A percentile compares a stretch with the other conserved stretches of the same genome.
phyloP scores from a whole-genome alignment of 2,329 filamentous ascomycete species.

The Stagonosporopsis cucurbitacearum region DNA sequence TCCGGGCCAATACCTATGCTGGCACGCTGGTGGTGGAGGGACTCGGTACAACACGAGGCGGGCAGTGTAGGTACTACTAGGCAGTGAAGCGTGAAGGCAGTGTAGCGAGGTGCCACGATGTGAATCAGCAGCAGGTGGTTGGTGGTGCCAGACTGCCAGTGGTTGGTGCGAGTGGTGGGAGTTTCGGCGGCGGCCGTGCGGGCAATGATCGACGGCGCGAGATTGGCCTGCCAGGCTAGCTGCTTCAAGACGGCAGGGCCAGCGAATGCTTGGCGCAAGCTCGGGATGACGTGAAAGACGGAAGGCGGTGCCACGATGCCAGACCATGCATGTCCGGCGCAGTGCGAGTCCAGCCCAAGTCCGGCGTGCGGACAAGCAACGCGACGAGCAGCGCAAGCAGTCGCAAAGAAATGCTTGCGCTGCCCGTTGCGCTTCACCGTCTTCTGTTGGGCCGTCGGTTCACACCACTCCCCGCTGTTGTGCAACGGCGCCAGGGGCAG shows the following conservation, averaged over 20 bases:
- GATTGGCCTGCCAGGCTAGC: not conserved
- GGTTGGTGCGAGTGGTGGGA: no score
- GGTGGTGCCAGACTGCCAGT: constrained; percentile 6
- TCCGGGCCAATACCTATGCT: constrained; percentile 16
- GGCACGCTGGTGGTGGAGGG: constrained; percentile 1
- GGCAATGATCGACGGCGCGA: constrained; percentile 1
- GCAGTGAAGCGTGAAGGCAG: no score
- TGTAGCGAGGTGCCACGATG: not conserved
- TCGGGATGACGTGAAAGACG: constrained; percentile 18
- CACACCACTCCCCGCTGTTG: constrained; percentile 13
- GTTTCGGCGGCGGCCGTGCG: constrained; percentile 16
- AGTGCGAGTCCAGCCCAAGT: constrained; percentile 2
- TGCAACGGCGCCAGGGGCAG: constrained; percentile 23
- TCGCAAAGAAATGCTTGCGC: constrained; percentile 14
- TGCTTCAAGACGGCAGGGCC: constrained; percentile 6
- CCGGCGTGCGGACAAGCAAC: constrained; percentile 10
- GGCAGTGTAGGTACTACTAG: constrained; percentile 13
- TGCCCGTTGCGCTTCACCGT: not conserved
- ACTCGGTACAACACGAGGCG: constrained; percentile 1
- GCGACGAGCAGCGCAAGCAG: not conserved
- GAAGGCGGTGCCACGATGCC: no score
- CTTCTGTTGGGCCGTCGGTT: not conserved
- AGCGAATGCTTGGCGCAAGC: not conserved
- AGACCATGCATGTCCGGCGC: not conserved
- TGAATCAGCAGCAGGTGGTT: not conserved